These are phyloP conservation scores for Geranomyces michiganensis DNA, from an alignment of 192 early-diverging fungal species.

Conservation along the genomic window DNA sequence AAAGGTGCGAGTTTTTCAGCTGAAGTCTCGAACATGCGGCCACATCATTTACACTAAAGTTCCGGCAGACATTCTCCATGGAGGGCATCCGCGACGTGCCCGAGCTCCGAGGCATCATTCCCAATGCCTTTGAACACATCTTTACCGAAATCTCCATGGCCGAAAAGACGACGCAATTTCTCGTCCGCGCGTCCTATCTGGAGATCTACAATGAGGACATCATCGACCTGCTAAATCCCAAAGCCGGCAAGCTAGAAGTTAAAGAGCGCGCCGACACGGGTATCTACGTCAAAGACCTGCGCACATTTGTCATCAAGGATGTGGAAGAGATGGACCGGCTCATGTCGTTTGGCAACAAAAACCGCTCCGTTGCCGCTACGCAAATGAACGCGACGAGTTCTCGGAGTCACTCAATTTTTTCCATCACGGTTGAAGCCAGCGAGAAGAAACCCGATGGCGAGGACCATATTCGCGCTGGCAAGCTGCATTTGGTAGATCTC, in stretches of 20 bases:
- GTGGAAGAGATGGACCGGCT: slow-evolving; percentile 61
- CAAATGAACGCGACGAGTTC: slow-evolving; percentile 65
- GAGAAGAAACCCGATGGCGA: slow-evolving; percentile 54
- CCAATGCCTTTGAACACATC: slow-evolving; percentile 64
- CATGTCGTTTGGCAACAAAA: slow-evolving; percentile 60
- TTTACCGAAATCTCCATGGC: slow-evolving; percentile 61
- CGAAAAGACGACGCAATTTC: slow-evolving; percentile 55
- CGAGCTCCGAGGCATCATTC: slow-evolving; percentile 62
- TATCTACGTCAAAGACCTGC: slow-evolving; percentile 67
- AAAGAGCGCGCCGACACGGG: slow-evolving; percentile 70
- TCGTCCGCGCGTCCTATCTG: slow-evolving; percentile 74
- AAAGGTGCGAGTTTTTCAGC: slow-evolving; percentile 12
- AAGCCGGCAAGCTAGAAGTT: slow-evolving; percentile 59
- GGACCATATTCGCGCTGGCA: slow-evolving; percentile 60
- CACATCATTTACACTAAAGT: too few species aligned
- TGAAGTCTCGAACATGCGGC: neutral
- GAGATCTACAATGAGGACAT: slow-evolving; percentile 96
- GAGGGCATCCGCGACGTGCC: slow-evolving; percentile 58
- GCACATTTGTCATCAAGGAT: slow-evolving; percentile 56
- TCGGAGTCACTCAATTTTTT: slow-evolving; percentile 67
- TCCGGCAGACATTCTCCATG: slow-evolving; percentile 63
- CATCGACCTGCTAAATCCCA: slow-evolving; percentile 78
- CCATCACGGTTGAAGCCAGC: slow-evolving; percentile 62
- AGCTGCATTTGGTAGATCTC: slow-evolving; percentile 66
- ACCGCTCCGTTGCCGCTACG: slow-evolving; percentile 65